A percentile compares a stretch with the other conserved stretches of the same genome.
These are phyloP conservation scores for Grigorovia humatica DNA, from an alignment of 805 yeast genomes.

Conservation along the genomic window DNA sequence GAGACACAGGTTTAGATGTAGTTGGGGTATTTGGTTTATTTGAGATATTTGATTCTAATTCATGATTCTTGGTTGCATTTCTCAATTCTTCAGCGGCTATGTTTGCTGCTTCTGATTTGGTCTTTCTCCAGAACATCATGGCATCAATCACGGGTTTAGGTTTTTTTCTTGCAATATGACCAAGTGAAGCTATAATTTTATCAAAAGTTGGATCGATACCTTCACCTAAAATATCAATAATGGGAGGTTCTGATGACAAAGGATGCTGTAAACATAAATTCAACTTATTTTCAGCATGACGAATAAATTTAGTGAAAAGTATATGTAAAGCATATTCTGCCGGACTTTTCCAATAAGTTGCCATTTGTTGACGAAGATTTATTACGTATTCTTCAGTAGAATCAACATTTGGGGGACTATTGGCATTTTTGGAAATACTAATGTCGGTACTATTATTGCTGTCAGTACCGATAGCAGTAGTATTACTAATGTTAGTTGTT, in stretches of 20 bases:
- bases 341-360: slow-evolving; percentile 55
- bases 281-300: slow-evolving; percentile 83
- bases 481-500: not conserved
- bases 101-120: slow-evolving; percentile 78
- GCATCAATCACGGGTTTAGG: slow-evolving; percentile 96
- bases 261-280: slow-evolving; percentile 60
- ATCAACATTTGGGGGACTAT: not conserved
- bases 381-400: slow-evolving; percentile 14
- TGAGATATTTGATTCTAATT: slow-evolving; percentile 16
- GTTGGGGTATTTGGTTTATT: not conserved
- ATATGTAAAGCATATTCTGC: slow-evolving; percentile 91
- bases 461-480: not conserved
- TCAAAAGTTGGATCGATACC: slow-evolving; percentile 85
- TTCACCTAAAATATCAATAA: slow-evolving; percentile 66
- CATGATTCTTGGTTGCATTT: slow-evolving; percentile 33
- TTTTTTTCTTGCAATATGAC: slow-evolving; percentile 78
- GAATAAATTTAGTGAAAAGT: slow-evolving; percentile 87
- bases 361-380: slow-evolving; percentile 30
- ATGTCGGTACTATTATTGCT: not conserved
- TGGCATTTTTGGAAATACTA: not conserved
- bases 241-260: slow-evolving; percentile 60
- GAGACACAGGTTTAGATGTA: slow-evolving; percentile 4
- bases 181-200: slow-evolving; percentile 72
- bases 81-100: slow-evolving; percentile 42
- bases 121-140: slow-evolving; percentile 96